Base-by-base conservation (phyloP, 1,284 basidiomycete genomes). In the Mycena sp. region DNA sequence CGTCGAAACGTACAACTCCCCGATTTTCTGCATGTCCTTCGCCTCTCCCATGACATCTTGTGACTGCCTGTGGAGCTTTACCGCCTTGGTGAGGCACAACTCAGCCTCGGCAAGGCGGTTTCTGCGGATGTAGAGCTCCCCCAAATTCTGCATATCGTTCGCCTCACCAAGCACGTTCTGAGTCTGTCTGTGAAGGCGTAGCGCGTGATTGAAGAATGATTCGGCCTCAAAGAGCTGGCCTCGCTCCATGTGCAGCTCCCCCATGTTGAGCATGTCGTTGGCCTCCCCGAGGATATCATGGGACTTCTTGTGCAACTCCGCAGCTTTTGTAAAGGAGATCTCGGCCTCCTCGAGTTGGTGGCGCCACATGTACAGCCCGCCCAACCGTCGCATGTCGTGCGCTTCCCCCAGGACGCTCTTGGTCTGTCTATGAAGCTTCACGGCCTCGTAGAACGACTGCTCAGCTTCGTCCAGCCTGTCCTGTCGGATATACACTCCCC, bases 391-490 rank as follows among this genome's bases (percentile, higher is more conserved):
- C 50, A 65, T 35, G 50, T 69, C 66, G 46, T 69, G 50, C n/a
- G 66, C 68, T 37, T 69, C 61, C 3, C 66, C 66, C 7, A 63
- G 52, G 7, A 69, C 25, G 30, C 46, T 49, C 9, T 57, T 52
- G 1, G 63, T 46, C 49, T 67, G 61, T 19, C 60, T 48, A 51
- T 67, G 66, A 4, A 69, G 63, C 54, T 60, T 53, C 9, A 64
- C 52, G 26, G 68, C 68, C 32, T 52, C 57, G 32, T 49, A 54
- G 21, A 65, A 30, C 41, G 51, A 52, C 46, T 48, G n/a, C 50
- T 68, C 64, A 2, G 68, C 68, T 44, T 68, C 66, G 29, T 65
- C 64, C 25, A 68, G 48, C 48, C 61, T 46, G n/a, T 65, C 64
- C 30, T 62, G 67, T 28, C 57, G 50, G 56, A 66, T 51, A 35